phyloP scores from a whole-genome alignment of 1,284 basidiomycete genomes.

The Microbotryomycetes sp. region DNA sequence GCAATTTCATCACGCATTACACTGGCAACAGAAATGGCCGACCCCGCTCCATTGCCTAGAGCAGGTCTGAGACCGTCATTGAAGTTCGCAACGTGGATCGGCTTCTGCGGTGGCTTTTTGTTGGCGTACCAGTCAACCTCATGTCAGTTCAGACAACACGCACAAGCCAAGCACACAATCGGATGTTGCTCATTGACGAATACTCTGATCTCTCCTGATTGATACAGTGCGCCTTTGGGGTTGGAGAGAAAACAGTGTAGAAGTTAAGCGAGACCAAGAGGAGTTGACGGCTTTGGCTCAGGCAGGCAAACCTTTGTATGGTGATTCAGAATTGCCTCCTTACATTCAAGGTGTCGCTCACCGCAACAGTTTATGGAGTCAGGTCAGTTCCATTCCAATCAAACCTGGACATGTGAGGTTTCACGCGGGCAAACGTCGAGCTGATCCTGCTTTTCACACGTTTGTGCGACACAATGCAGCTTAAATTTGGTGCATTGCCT shows the following conservation, averaged over 20 bases:
- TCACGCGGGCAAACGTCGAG: neutral
- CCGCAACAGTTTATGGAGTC: slow-evolving; percentile 86
- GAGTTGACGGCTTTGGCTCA: slow-evolving; percentile 66
- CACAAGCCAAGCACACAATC: neutral
- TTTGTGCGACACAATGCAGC: slow-evolving; percentile 32
- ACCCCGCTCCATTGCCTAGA: slow-evolving; percentile 26
- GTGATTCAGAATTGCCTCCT: slow-evolving; percentile 68
- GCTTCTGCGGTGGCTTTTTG: slow-evolving; percentile 78
- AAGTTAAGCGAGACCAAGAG: slow-evolving; percentile 64
- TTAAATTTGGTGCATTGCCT: slow-evolving; percentile 59
- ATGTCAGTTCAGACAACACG: slow-evolving; percentile 7
- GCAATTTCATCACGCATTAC: no score
- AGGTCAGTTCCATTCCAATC: slow-evolving; percentile 44
- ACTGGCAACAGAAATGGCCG: slow-evolving; percentile 50
- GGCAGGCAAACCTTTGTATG: slow-evolving; percentile 75
- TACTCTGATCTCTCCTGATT: neutral
- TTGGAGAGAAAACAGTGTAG: slow-evolving; percentile 80
- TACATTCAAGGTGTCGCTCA: slow-evolving; percentile 86
- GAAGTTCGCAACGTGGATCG: slow-evolving; percentile 56
- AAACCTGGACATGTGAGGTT: neutral
- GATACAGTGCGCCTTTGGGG: slow-evolving; percentile 88
- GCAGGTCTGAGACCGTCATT: slow-evolving; percentile 40
- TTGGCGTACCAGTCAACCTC: slow-evolving; percentile 70
- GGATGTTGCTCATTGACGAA: slow-evolving; percentile 12
- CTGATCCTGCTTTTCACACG: neutral